Evolutionary conservation across 257 asterid genomes (phyloP).

Genomic region (Ligustrum vulgare): DNA sequence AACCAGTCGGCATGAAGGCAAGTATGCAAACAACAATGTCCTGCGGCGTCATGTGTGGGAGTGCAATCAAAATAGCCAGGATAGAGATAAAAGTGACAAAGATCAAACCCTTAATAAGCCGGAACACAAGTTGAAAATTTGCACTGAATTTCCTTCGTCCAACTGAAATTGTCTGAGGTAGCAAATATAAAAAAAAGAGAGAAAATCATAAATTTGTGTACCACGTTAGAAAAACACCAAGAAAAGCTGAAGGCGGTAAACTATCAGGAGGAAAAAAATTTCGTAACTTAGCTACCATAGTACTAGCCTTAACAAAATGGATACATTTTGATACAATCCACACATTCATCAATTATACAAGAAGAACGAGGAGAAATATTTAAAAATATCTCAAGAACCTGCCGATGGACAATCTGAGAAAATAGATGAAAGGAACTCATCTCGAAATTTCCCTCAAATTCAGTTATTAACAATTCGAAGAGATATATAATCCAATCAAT

Average conservation of each 20-base stretch:
- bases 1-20: conserved; percentile 96
- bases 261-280: not conserved
- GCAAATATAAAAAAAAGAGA: not conserved
- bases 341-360: too few species aligned
- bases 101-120: conserved; percentile 91
- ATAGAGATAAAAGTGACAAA: conserved; percentile 76
- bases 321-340: too few species aligned
- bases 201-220: not conserved
- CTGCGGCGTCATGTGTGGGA: conserved; percentile 70
- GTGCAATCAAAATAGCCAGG: conserved; percentile 68
- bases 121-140: conserved; percentile 85
- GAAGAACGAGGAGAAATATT: too few species aligned
- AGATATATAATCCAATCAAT: too few species aligned
- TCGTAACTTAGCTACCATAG: not conserved
- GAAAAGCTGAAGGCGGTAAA: conserved; percentile 5
- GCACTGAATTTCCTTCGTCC: conserved; percentile 96
- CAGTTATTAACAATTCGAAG: too few species aligned
- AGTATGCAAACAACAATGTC: conserved; percentile 85
- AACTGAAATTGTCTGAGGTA: conserved; percentile 73
- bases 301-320: too few species aligned
- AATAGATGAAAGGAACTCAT: too few species aligned
- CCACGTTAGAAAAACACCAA: not conserved
- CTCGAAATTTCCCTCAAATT: too few species aligned
- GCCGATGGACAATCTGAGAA: too few species aligned
- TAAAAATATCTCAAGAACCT: too few species aligned